phyloP scores from a whole-genome alignment of 202 grass and related monocot genomes.

The Schoenoplectus triqueter region DNA sequence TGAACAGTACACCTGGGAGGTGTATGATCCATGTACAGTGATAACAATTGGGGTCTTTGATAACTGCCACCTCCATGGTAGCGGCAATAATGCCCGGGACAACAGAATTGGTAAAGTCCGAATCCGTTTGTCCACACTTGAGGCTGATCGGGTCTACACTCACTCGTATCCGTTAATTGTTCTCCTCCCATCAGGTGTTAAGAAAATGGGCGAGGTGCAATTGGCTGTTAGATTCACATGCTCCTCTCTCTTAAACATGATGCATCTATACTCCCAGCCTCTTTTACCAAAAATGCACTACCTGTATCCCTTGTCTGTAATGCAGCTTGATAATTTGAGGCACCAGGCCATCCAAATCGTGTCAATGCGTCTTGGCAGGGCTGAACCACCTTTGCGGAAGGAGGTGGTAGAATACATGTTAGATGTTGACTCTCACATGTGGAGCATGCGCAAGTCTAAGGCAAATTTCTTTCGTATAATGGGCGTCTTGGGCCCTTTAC shows the following conservation, averaged over 20 bases:
- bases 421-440: slow-evolving; percentile 72
- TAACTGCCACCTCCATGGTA: slow-evolving; percentile 60
- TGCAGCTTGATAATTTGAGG: slow-evolving; percentile 59
- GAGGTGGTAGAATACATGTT: slow-evolving; percentile 75
- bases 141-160: slow-evolving; percentile 58
- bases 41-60: slow-evolving; percentile 66
- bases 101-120: slow-evolving; percentile 68
- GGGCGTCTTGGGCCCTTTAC: slow-evolving; percentile 48
- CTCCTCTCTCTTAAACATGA: slow-evolving; percentile 62
- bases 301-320: slow-evolving; percentile 57
- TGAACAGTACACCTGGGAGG: slow-evolving; percentile 76
- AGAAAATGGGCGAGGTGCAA: slow-evolving; percentile 79
- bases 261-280: slow-evolving; percentile 61
- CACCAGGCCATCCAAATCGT: slow-evolving; percentile 65
- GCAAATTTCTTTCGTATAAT: slow-evolving; percentile 73
- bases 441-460: slow-evolving; percentile 74
- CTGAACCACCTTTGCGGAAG: slow-evolving; percentile 62
- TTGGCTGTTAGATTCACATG: slow-evolving; percentile 63
- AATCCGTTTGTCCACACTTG: slow-evolving; percentile 64
- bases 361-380: slow-evolving; percentile 53
- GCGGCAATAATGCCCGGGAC: slow-evolving; percentile 45
- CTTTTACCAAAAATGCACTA: slow-evolving; percentile 77
- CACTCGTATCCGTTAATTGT: slow-evolving; percentile 59
- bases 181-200: slow-evolving; percentile 56
- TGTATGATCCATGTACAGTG: slow-evolving; percentile 69